Evolutionary conservation across 352 stramenopile species (phyloP).

Genomic region (Pythium brachiatum): DNA sequence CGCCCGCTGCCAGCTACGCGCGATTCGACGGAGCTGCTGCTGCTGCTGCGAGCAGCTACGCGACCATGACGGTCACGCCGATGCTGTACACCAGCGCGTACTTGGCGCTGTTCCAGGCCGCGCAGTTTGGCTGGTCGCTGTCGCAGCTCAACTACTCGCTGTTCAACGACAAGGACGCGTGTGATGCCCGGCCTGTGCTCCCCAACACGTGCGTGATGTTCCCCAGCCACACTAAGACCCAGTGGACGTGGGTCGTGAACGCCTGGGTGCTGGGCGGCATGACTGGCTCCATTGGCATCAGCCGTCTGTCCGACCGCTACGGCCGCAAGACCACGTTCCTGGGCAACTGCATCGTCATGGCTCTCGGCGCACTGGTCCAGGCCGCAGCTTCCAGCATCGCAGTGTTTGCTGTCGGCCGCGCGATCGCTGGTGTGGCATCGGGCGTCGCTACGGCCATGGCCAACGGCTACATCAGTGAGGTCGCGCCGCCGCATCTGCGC

Average conservation of each 20-base stretch:
- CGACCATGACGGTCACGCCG: slow-evolving; percentile 10
- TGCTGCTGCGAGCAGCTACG: slow-evolving; percentile 10
- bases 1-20: background rate
- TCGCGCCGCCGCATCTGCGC: slow-evolving; percentile 30
- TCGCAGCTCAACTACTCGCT: slow-evolving; percentile 51
- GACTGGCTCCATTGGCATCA: slow-evolving; percentile 34
- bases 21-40: background rate
- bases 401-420: slow-evolving; percentile 34
- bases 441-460: slow-evolving; percentile 32
- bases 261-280: slow-evolving; percentile 58
- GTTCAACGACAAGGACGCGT: slow-evolving; percentile 42
- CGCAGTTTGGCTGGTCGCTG: slow-evolving; percentile 57
- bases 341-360: slow-evolving; percentile 31
- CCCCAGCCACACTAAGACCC: slow-evolving; percentile 41
- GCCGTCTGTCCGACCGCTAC: slow-evolving; percentile 33
- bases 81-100: slow-evolving; percentile 43
- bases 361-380: slow-evolving; percentile 34
- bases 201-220: slow-evolving; percentile 56
- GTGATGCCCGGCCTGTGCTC: slow-evolving; percentile 36
- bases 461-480: slow-evolving; percentile 30
- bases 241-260: slow-evolving; percentile 58
- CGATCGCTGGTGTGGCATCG: slow-evolving; percentile 52
- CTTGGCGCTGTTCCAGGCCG: slow-evolving; percentile 37
- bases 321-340: slow-evolving; percentile 40
- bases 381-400: slow-evolving; percentile 33